Base-by-base conservation (phyloP, 495 filamentous ascomycete species). In the Zalerion maritima region DNA sequence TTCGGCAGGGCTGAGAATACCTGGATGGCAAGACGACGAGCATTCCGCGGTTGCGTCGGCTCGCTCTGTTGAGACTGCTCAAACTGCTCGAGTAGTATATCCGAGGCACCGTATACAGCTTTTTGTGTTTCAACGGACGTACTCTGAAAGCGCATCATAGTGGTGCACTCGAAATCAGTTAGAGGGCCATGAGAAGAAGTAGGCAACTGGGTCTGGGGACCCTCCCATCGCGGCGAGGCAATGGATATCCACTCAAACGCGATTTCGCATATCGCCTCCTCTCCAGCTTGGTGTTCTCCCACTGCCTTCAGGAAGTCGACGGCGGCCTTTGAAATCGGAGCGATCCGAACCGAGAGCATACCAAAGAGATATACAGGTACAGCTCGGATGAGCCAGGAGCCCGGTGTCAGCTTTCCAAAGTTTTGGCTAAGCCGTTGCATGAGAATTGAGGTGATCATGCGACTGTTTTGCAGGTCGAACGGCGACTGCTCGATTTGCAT, bases 301-400 rank as follows among this genome's bases (percentile, higher is more conserved):
- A 96, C 75, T 15, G 75, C 64, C 39, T 79, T 78, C 45, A 97
- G 50, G 10, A 76, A 73, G 14, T 70, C 64, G 18, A 75, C 68
- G 10, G 79, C 73, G 38, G 92, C 82, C 37, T 92, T 81, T 79
- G 84, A 93, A 13, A 87, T 50, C 10, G 78, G 81, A 4, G 83
- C 61, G 32, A 93, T 58, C 37, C 75, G 80, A 28, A 87, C 73
- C 3, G 84, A 89, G 31, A 92, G 69, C 40, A 94, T 68, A 23
- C 86, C 87, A 46, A 94, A 94, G 42, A 80, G 76, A 40, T 84
- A 94, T 9, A 73, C 60, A 1, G 85, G 80, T 17, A 94, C 64
- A 4, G 86, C 62, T 38, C 60, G 63, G 18, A 68, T 55, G 42
- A 92, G 59, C 75, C 77, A 84, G 8, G 61, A 64, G 27, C 64